Base-by-base conservation (phyloP, 768 basidiomycete genomes). In the Amyloporia xantha region DNA sequence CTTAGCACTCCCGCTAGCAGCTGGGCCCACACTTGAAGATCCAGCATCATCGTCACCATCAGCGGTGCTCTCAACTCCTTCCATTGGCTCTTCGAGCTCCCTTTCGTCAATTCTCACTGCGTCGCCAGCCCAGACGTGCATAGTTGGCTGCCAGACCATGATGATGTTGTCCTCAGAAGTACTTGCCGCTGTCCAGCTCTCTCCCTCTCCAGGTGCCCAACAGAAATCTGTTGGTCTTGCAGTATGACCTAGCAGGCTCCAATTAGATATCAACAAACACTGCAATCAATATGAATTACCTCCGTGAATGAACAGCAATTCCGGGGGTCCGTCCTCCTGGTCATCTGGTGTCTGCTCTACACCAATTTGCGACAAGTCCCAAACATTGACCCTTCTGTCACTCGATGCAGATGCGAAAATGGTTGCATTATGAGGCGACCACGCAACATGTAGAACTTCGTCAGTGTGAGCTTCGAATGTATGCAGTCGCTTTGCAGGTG, bases 271-370 rank as follows among this genome's bases (percentile, higher is more conserved):
- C 38, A 47, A 43, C 41, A 19, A 12, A 20, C 17, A n/a, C 17
- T 36, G 15, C 20, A 37, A 21, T 6, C 6, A 28, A 26, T 2
- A 51, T 47, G 56, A 55, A 79, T 52, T 71, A 81, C 87, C 96
- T 57, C 96, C 96, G 57, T 99, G 96, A 41, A 97, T 79, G 66
- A 99, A 99, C 55, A 98, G 68, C 50, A 98, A 69, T 66, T 99
- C 96, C 1, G 96, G 96, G 13, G 96, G 93, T 1, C 96, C 96
- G 60, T 99, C 96, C 64, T 99, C 96, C 50, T 92, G 89, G 62
- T 99, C 96, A 56, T 99, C 96, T 3, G 95, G 96, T 1, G 91
- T 90, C 66, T 99, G 96, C 64, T 99, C 96, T 35, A 86, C 78
- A 1, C 96, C 96, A 53, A 97, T 95, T 52, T 86, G 78, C 20